Percentiles rank a stretch among this genome's conserved stretches.
Evolutionary conservation across 1,284 basidiomycete species (phyloP).

Genomic region (Leccinum pachyderme): DNA sequence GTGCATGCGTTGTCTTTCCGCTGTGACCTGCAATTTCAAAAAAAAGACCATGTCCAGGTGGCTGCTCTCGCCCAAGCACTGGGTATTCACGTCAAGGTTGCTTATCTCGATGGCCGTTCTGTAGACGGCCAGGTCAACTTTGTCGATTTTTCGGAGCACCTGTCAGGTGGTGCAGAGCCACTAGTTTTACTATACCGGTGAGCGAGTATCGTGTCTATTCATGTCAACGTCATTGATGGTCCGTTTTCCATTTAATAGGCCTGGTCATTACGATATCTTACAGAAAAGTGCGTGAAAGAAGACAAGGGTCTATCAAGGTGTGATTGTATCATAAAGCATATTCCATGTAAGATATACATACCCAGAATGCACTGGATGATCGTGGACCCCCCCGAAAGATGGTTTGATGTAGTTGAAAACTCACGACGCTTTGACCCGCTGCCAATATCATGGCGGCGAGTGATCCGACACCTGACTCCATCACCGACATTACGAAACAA

Average conservation of each 20-base stretch:
- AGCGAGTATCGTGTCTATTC: slow-evolving; percentile 20
- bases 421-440: too few species aligned
- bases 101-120: slow-evolving; percentile 71
- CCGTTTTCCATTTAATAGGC: slow-evolving; percentile 38
- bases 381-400: neutral
- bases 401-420: neutral
- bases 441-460: too few species aligned
- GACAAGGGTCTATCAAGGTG: neutral
- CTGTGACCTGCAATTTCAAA: slow-evolving; percentile 1
- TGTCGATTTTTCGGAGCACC: slow-evolving; percentile 62
- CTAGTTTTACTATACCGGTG: slow-evolving; percentile 75
- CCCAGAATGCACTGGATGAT: neutral
- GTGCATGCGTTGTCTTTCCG: neutral
- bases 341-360: slow-evolving; percentile 16
- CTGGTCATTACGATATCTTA: slow-evolving; percentile 77
- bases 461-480: too few species aligned
- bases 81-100: slow-evolving; percentile 67
- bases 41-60: slow-evolving; percentile 79
- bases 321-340: neutral
- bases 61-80: slow-evolving; percentile 74
- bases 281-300: slow-evolving; percentile 21
- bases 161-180: slow-evolving; percentile 38
- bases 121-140: slow-evolving; percentile 58
- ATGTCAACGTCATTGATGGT: slow-evolving; percentile 6
- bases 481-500: too few species aligned